These are phyloP conservation scores for Tolypocladium sp. DNA, from an alignment of 2,329 filamentous ascomycete genomes.

Conservation along the genomic window DNA sequence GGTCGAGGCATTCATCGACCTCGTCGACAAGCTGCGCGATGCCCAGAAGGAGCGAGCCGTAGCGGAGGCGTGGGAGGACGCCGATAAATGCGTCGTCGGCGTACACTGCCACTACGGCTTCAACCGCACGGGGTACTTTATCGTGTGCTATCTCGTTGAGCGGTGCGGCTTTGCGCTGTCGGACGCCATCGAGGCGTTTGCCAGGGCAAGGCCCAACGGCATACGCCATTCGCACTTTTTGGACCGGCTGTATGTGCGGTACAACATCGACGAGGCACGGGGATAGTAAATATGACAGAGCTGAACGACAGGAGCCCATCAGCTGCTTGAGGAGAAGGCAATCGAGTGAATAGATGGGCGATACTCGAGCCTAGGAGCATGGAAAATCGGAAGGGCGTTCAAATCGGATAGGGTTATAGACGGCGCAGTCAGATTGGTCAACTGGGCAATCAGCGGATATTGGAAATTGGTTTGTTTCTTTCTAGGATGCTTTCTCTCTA, in stretches of 20 bases:
- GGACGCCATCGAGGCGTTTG: constrained; percentile 73
- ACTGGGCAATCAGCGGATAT: neutral
- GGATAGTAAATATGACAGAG: neutral
- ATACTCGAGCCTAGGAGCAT: neutral
- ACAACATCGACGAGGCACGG: constrained; percentile 29
- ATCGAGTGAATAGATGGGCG: too few relatives aligned
- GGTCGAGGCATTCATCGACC: constrained; percentile 41
- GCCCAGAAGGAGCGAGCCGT: constrained; percentile 32
- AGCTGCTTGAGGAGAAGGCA: neutral
- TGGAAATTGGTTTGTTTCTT: neutral
- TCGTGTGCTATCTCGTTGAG: constrained; percentile 87
- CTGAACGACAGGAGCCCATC: neutral
- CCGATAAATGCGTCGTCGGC: constrained; percentile 48
- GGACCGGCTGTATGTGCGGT: constrained; percentile 73
- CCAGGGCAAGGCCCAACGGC: constrained; percentile 62
- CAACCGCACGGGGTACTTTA: constrained; percentile 86
- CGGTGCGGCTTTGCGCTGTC: constrained; percentile 61
- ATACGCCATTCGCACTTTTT: constrained; percentile 87
- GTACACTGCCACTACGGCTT: constrained; percentile 96
- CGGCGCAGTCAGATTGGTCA: neutral
- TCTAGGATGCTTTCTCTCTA: neutral
- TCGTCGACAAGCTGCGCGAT: constrained; percentile 51
- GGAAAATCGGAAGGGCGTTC: neutral
- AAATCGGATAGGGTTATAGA: neutral
- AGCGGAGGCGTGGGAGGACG: constrained; percentile 30